These are phyloP conservation scores for Eustoma russellianum DNA, from an alignment of 257 asterid genomes.

Conservation along the genomic window DNA sequence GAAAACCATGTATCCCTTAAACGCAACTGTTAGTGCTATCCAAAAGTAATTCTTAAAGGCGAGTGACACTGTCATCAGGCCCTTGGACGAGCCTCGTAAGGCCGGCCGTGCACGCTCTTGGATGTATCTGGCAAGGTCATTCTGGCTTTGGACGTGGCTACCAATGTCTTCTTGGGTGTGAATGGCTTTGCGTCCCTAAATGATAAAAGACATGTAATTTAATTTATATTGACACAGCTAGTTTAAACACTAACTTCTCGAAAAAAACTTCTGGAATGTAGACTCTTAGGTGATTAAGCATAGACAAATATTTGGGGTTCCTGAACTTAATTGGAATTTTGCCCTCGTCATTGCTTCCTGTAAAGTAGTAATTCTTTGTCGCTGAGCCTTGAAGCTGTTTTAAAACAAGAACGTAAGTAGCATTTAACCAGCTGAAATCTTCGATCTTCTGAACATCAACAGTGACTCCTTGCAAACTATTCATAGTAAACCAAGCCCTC, in stretches of 20 bases:
- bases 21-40: no score
- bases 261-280: conserved; percentile 42
- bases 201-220: no score
- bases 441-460: conserved; percentile 35
- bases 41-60: no score
- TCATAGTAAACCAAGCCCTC: conserved; percentile 44
- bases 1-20: no score
- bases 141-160: no score
- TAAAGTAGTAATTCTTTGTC: conserved; percentile 32
- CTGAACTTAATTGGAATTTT: conserved; percentile 33
- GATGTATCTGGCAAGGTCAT: no score
- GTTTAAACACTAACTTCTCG: conserved; percentile 32
- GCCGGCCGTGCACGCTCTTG: no score
- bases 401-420: conserved; percentile 36
- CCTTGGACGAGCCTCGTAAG: no score
- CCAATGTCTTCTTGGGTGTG: no score
- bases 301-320: conserved; percentile 40
- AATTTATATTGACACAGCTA: no score
- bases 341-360: conserved; percentile 28
- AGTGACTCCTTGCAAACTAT: conserved; percentile 32
- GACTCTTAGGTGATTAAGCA: conserved; percentile 45
- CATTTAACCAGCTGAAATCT: conserved; percentile 37
- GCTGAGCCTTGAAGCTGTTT: conserved; percentile 40
- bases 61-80: no score
- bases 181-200: no score